Evolutionary conservation across 352 stramenopile species (phyloP).

Genomic region (Pythium vanterpoolii): DNA sequence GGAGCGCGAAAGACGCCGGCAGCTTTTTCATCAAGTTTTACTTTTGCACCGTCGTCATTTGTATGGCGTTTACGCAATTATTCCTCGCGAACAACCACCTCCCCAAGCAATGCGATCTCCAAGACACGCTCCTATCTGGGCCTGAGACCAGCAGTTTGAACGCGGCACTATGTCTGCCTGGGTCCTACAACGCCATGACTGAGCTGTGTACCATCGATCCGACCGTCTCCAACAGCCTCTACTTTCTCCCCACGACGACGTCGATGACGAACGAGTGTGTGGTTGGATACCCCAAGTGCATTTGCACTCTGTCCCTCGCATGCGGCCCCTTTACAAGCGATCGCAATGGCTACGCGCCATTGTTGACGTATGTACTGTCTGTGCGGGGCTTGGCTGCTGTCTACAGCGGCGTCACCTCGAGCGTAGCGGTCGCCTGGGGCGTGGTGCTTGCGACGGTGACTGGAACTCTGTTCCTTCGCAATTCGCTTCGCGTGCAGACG

Average conservation of each 20-base stretch:
- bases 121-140: slow-evolving; percentile 33
- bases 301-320: slow-evolving; percentile 39
- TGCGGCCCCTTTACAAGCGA: slow-evolving; percentile 57
- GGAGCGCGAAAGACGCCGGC: slow-evolving; percentile 71
- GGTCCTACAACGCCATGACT: slow-evolving; percentile 29
- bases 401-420: slow-evolving; percentile 37
- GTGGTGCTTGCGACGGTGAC: slow-evolving; percentile 36
- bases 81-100: slow-evolving; percentile 46
- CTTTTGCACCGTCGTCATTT: slow-evolving; percentile 67
- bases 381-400: slow-evolving; percentile 28
- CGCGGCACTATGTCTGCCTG: slow-evolving; percentile 28
- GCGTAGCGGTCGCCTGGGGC: slow-evolving; percentile 35
- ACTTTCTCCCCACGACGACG: slow-evolving; percentile 28
- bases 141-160: slow-evolving; percentile 5
- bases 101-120: slow-evolving; percentile 54
- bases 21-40: slow-evolving; percentile 90
- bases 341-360: slow-evolving; percentile 37
- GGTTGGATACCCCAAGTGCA: slow-evolving; percentile 50
- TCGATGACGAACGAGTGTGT: slow-evolving; percentile 28
- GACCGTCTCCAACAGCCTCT: slow-evolving; percentile 30
- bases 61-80: slow-evolving; percentile 56
- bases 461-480: slow-evolving; percentile 44
- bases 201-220: slow-evolving; percentile 34
- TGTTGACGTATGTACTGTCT: slow-evolving; percentile 31
- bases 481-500: slow-evolving; percentile 49